Percentiles rank a stretch among this genome's conserved stretches.
Evolutionary conservation across 2,329 filamentous ascomycete genomes (phyloP).

Genomic region (Colletotrichum sp.): DNA sequence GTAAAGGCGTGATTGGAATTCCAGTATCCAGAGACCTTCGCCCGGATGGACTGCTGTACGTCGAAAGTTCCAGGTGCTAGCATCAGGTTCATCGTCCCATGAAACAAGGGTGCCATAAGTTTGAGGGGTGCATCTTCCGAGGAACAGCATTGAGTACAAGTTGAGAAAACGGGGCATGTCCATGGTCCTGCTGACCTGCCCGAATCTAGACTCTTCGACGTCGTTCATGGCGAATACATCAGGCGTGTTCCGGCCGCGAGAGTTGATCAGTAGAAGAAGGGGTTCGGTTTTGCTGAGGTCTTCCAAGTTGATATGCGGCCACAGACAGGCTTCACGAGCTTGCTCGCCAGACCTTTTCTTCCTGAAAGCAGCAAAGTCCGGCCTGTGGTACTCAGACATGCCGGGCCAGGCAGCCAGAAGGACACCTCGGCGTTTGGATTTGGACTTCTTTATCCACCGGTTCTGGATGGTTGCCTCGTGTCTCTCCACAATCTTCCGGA

Average conservation of each 20-base stretch:
- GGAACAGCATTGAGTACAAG: constrained; percentile 37
- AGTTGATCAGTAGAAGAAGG: constrained; percentile 56
- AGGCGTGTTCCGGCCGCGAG: constrained; percentile 52
- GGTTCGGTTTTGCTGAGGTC: constrained; percentile 50
- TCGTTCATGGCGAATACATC: constrained; percentile 53
- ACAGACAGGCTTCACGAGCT: constrained; percentile 43
- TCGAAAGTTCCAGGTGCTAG: constrained; percentile 34
- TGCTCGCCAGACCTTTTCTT: neutral
- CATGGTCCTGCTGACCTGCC: constrained; percentile 27
- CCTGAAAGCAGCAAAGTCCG: constrained; percentile 48
- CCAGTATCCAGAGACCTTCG: constrained; percentile 53
- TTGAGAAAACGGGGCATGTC: constrained; percentile 30
- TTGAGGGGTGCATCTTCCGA: constrained; percentile 27
- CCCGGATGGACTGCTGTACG: constrained; percentile 37
- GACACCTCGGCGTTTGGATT: constrained; percentile 47
- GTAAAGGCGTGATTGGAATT: constrained; percentile 53
- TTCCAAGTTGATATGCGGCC: constrained; percentile 63
- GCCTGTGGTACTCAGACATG: constrained; percentile 55
- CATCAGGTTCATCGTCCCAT: constrained; percentile 39
- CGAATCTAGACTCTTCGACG: constrained; percentile 34
- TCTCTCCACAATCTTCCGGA: constrained; percentile 49
- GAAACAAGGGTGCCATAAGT: constrained; percentile 41
- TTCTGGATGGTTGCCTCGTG: constrained; percentile 57
- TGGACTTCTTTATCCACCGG: constrained; percentile 60
- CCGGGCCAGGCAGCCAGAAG: constrained; percentile 53